A percentile compares a stretch with the other conserved stretches of the same genome.
Conservation (phyloP, 164 flowering plant genomes). For the Paratinospora sagittata region DNA sequence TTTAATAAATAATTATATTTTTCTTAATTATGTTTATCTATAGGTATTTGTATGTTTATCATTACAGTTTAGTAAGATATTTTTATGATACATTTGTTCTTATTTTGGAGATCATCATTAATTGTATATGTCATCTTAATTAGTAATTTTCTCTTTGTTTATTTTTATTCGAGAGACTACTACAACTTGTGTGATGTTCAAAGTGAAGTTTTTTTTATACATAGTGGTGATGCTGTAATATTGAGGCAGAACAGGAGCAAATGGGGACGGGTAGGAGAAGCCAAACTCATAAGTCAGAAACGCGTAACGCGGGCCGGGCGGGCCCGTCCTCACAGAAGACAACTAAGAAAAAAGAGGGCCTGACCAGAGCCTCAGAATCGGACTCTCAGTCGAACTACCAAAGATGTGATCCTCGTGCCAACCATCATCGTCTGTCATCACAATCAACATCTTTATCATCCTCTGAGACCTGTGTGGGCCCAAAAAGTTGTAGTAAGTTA, state of each 20-base stretch:
- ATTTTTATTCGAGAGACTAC: no score
- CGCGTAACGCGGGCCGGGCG: not conserved
- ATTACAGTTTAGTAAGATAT: no score
- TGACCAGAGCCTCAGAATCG: not conserved
- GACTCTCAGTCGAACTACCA: conserved; percentile 2
- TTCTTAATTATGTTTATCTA: no score
- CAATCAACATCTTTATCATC: not conserved
- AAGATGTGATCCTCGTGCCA: not conserved
- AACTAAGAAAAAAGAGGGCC: not conserved
- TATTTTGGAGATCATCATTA: no score
- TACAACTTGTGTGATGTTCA: no score
- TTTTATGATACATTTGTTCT: no score
- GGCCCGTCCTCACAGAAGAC: not conserved
- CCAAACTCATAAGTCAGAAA: not conserved
- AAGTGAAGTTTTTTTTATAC: no score
- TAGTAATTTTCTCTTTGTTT: no score
- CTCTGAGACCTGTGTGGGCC: not conserved
- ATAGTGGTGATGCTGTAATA: not conserved
- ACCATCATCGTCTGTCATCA: not conserved
- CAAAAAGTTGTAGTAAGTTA: not conserved
- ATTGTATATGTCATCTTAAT: no score
- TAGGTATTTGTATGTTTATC: no score
- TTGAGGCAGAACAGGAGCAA: not conserved
- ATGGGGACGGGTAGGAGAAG: not conserved
- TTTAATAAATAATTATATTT: no score